Evolutionary conservation across 495 filamentous ascomycete genomes (phyloP).

Genomic region (Amniculicola lignicola): DNA sequence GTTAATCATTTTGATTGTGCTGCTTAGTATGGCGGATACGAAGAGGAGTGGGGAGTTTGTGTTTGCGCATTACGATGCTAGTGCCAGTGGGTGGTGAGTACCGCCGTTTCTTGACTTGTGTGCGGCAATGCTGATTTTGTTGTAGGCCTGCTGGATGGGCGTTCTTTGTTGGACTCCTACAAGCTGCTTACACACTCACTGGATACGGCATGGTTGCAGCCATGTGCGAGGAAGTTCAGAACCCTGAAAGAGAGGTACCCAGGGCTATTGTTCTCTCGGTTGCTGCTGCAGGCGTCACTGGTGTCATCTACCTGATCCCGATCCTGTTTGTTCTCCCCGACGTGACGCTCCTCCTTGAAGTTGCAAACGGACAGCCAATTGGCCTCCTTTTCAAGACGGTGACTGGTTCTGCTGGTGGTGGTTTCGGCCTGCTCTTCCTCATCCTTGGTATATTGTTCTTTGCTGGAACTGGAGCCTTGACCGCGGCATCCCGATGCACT

Average conservation of each 20-base stretch:
- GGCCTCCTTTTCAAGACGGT: constrained; percentile 56
- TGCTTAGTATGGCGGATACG: constrained; percentile 57
- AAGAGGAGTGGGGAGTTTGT: constrained; percentile 55
- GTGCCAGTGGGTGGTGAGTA: constrained; percentile 52
- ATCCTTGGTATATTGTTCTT: constrained; percentile 67
- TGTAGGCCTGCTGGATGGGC: constrained; percentile 48
- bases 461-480: constrained; percentile 57
- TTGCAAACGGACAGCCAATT: constrained; percentile 58
- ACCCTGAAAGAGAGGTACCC: constrained; percentile 57
- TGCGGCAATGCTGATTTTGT: neutral
- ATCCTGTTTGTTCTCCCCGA: constrained; percentile 62
- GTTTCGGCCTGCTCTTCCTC: constrained; percentile 69
- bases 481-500: constrained; percentile 57
- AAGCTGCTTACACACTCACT: constrained; percentile 57
- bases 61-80: constrained; percentile 60
- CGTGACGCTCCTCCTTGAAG: constrained; percentile 48
- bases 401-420: constrained; percentile 59
- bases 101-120: neutral
- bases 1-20: constrained; percentile 56
- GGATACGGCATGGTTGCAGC: constrained; percentile 61
- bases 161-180: constrained; percentile 52
- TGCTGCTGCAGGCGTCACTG: constrained; percentile 56
- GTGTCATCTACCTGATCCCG: constrained; percentile 59
- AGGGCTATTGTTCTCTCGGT: constrained; percentile 60
- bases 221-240: constrained; percentile 48